These are phyloP conservation scores for Botrytis hyacinthi DNA, from an alignment of 2,329 filamentous ascomycete species.

Conservation along the genomic window DNA sequence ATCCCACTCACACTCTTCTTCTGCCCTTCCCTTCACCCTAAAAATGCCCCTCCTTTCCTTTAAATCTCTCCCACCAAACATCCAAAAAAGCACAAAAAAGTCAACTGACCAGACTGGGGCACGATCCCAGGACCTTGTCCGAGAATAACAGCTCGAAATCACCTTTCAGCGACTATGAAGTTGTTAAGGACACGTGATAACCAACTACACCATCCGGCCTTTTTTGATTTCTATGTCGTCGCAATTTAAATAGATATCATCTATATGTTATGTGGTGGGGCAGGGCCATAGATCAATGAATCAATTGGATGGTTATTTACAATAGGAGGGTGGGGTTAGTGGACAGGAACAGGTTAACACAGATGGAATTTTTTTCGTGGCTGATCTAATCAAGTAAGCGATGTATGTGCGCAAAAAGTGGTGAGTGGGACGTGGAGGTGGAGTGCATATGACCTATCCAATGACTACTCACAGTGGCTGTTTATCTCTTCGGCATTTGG, in stretches of 20 bases:
- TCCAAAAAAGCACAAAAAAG: accelerated
- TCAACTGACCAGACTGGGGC: constrained; percentile 4
- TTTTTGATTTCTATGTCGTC: too few species aligned
- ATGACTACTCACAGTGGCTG: neutral
- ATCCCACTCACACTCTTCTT: too few species aligned
- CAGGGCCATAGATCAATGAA: neutral
- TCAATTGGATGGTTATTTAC: too few species aligned
- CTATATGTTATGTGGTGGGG: accelerated
- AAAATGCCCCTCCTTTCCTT: too few species aligned
- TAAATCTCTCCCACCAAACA: too few species aligned
- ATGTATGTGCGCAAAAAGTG: neutral
- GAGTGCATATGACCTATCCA: neutral
- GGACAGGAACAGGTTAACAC: neutral
- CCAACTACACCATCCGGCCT: constrained; percentile 18
- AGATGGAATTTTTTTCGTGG: neutral
- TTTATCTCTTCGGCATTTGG: neutral
- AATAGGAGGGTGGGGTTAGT: neutral
- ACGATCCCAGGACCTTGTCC: constrained; percentile 15
- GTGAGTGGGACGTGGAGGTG: neutral
- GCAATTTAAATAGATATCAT: neutral
- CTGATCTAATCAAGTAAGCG: neutral
- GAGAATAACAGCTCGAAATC: neutral
- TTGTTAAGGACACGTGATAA: constrained; percentile 18
- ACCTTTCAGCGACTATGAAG: neutral
- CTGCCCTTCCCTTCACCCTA: too few species aligned